Percentiles rank a stretch among this genome's conserved stretches.
phyloP scores from a whole-genome alignment of 2,329 filamentous ascomycete genomes.

The Ophiostoma ips region DNA sequence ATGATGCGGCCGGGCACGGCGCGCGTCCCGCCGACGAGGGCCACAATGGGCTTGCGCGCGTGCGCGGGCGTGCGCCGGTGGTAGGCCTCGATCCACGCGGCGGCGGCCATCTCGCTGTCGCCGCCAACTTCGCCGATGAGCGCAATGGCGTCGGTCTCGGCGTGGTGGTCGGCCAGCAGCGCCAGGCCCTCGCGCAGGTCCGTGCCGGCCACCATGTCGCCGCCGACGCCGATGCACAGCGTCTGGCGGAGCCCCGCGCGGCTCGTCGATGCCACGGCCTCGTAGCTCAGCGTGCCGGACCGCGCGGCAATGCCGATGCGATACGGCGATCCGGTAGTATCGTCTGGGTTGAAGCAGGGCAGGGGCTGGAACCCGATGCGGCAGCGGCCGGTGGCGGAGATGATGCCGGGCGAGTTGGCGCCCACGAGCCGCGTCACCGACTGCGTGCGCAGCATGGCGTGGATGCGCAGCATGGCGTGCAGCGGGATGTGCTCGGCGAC shows the following conservation, averaged over 20 bases:
- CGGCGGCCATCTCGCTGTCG: constrained; percentile 54
- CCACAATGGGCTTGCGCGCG: constrained; percentile 62
- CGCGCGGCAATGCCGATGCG: constrained; percentile 66
- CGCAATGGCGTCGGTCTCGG: constrained; percentile 57
- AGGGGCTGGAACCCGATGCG: constrained; percentile 66
- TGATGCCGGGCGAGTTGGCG: constrained; percentile 71
- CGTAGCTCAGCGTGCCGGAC: constrained; percentile 67
- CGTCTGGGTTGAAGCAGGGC: constrained; percentile 52
- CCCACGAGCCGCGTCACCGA: constrained; percentile 60
- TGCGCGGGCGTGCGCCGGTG: constrained; percentile 39
- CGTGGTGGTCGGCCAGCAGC: constrained; percentile 47
- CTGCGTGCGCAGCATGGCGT: constrained; percentile 58
- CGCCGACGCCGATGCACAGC: constrained; percentile 63
- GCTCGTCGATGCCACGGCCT: constrained; percentile 62
- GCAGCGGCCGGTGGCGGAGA: constrained; percentile 61
- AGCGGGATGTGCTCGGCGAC: constrained; percentile 70
- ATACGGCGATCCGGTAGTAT: constrained; percentile 20
- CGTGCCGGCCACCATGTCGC: constrained; percentile 62
- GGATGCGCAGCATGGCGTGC: constrained; percentile 59
- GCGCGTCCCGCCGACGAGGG: constrained; percentile 51
- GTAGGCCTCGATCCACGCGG: constrained; percentile 60
- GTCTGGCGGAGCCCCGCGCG: constrained; percentile 64
- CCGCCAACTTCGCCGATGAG: constrained; percentile 62
- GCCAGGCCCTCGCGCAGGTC: constrained; percentile 57
- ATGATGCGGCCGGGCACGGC: constrained; percentile 54